Percentiles rank a stretch among this genome's conserved stretches.
phyloP scores from a whole-genome alignment of 495 filamentous ascomycete species.

The Melanomma pulvis-pyrius region DNA sequence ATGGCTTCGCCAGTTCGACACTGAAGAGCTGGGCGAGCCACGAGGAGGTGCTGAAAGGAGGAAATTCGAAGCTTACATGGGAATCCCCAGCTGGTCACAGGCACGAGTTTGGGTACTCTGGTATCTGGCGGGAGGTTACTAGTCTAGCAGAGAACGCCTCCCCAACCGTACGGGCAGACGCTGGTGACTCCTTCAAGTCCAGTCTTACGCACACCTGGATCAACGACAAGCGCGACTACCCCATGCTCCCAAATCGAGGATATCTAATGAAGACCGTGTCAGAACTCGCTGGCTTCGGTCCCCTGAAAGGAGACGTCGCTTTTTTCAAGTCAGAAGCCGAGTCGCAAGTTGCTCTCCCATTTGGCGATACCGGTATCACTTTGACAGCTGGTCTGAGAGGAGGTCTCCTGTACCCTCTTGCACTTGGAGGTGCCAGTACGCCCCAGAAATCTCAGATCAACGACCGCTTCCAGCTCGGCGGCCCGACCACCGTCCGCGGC shows the following conservation, averaged over 20 bases:
- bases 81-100: constrained; percentile 57
- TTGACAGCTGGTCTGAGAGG: constrained; percentile 66
- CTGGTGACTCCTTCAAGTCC: constrained; percentile 89
- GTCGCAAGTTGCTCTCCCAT: constrained; percentile 69
- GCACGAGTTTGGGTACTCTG: constrained; percentile 78
- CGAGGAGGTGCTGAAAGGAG: constrained; percentile 85
- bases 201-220: constrained; percentile 80
- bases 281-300: constrained; percentile 85
- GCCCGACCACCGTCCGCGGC: constrained; percentile 90
- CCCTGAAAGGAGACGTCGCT: constrained; percentile 82
- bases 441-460: constrained; percentile 75
- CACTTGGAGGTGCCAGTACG: constrained; percentile 54
- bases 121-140: constrained; percentile 86
- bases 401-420: constrained; percentile 65
- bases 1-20: constrained; percentile 76
- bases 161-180: constrained; percentile 76
- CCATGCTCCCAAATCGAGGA: constrained; percentile 78
- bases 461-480: constrained; percentile 93
- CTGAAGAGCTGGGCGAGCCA: constrained; percentile 90
- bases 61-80: constrained; percentile 74
- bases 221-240: constrained; percentile 75
- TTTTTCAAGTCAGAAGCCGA: constrained; percentile 90
- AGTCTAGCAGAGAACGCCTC: constrained; percentile 72
- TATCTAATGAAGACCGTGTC: constrained; percentile 74
- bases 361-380: constrained; percentile 75